These are phyloP conservation scores for Sequoia sempervirens DNA, from an alignment of 75 land plant species.

Conservation along the genomic window DNA sequence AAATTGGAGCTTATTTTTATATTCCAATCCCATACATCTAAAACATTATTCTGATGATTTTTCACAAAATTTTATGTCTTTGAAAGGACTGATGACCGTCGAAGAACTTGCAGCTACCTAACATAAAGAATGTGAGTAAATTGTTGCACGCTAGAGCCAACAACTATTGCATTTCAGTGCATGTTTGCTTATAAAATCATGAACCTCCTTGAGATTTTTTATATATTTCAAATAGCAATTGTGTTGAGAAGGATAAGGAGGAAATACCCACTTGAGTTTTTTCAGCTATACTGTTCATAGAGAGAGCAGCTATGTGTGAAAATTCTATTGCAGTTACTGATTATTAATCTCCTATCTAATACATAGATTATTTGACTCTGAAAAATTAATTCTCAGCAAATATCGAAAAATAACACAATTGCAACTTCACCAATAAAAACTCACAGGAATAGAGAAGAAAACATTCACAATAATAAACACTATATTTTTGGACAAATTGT, in stretches of 20 bases:
- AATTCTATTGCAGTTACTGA: too few relatives aligned
- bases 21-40: background rate
- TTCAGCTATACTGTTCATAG: background rate
- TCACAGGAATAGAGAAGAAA: too few relatives aligned
- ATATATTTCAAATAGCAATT: background rate
- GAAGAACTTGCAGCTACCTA: background rate
- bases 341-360: too few relatives aligned
- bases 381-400: too few relatives aligned
- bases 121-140: background rate
- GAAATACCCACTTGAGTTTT: background rate
- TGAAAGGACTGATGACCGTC: background rate
- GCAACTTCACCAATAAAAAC: too few relatives aligned
- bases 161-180: background rate
- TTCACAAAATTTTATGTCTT: background rate
- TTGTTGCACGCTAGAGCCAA: background rate
- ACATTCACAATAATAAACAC: too few relatives aligned
- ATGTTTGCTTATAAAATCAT: background rate
- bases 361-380: too few relatives aligned
- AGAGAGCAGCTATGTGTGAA: background rate
- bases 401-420: too few relatives aligned
- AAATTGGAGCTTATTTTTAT: background rate
- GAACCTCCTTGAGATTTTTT: background rate
- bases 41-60: background rate
- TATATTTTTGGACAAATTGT: too few relatives aligned
- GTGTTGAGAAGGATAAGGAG: background rate